Conservation (phyloP, 2,329 filamentous ascomycete species). For the Fusarium euwallaceae region DNA sequence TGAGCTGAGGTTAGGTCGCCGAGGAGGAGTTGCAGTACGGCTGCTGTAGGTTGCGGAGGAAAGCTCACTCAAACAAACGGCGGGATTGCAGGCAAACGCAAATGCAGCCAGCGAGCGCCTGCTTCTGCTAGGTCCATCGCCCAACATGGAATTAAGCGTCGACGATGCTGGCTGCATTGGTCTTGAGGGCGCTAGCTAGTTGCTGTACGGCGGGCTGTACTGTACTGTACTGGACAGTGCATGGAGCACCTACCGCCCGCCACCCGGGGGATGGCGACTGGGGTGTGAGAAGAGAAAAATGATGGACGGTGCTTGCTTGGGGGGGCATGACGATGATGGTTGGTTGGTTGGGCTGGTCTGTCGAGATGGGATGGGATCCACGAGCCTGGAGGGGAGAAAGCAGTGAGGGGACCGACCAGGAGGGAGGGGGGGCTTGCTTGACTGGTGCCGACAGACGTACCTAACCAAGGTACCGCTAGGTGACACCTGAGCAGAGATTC, state of each 20-base stretch:
- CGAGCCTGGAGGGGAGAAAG: constrained; percentile 1
- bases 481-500: constrained; percentile 27
- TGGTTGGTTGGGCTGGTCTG: background rate
- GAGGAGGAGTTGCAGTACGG: background rate
- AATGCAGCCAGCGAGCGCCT: constrained; percentile 24
- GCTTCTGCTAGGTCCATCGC: constrained; percentile 16
- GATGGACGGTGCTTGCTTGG: constrained; percentile 21
- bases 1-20: background rate
- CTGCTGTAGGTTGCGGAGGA: constrained; percentile 5
- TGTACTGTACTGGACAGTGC: background rate
- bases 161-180: constrained; percentile 35
- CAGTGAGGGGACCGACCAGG: background rate
- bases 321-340: constrained; percentile 2
- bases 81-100: constrained; percentile 6
- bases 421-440: background rate
- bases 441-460: constrained; percentile 10
- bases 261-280: constrained; percentile 21
- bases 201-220: background rate
- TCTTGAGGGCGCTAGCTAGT: constrained; percentile 27
- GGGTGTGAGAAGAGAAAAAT: constrained; percentile 27
- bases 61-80: background rate
- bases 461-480: constrained; percentile 3
- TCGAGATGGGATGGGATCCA: constrained; percentile 6
- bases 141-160: constrained; percentile 38
- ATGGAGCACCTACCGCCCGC: constrained; percentile 16